Evolutionary conservation across 352 stramenopile genomes (phyloP).

Genomic region (Phytophthora meadii): DNA sequence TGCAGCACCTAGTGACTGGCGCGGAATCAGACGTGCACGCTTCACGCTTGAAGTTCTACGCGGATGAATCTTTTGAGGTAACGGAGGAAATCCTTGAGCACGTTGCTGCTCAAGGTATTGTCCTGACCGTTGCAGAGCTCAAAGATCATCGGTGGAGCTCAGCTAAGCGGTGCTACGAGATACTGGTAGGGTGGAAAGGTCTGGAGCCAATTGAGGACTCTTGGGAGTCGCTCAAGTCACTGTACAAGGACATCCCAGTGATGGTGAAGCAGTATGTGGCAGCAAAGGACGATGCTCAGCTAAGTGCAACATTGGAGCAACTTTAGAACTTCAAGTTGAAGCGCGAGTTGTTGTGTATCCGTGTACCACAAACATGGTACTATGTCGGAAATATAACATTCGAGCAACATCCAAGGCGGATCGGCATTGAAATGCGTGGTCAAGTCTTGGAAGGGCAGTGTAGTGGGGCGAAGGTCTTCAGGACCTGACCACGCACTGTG

Average conservation of each 20-base stretch:
- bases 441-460: constrained; percentile 19
- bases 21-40: constrained; percentile 34
- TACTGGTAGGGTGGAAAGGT: constrained; percentile 18
- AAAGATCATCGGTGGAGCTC: constrained; percentile 17
- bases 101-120: constrained; percentile 29
- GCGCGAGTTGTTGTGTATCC: neutral
- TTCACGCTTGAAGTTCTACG: constrained; percentile 43
- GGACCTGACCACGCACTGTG: constrained; percentile 14
- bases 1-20: constrained; percentile 27
- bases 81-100: constrained; percentile 38
- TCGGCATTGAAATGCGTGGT: neutral
- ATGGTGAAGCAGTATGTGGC: constrained; percentile 17
- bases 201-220: constrained; percentile 22
- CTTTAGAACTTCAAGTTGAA: constrained; percentile 10
- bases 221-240: constrained; percentile 8
- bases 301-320: constrained; percentile 2
- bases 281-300: neutral
- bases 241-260: constrained; percentile 17
- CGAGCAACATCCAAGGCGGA: neutral
- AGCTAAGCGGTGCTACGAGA: constrained; percentile 1
- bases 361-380: neutral
- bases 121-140: constrained; percentile 26
- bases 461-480: constrained; percentile 20
- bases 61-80: constrained; percentile 30
- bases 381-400: neutral